A percentile compares a stretch with the other conserved stretches of the same genome.
These are phyloP conservation scores for Puccinia hordei DNA, from an alignment of 1,284 basidiomycete species.

Conservation along the genomic window DNA sequence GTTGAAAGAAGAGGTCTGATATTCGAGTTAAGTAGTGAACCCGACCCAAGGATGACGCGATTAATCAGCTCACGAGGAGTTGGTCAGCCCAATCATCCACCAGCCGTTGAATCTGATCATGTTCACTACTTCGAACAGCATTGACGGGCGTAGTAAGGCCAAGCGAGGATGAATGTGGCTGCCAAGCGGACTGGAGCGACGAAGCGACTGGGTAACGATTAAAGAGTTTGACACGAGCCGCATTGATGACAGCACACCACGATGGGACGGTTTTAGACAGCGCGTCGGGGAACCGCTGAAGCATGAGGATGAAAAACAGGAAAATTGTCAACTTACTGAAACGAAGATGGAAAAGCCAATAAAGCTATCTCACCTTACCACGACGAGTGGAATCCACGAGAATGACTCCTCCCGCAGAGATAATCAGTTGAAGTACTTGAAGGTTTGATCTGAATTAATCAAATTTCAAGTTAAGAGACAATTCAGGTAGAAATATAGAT, in stretches of 20 bases:
- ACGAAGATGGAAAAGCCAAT: no score
- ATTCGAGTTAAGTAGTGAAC: conserved; percentile 58
- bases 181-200: conserved; percentile 53
- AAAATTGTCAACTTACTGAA: neutral
- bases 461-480: conserved; percentile 21
- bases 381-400: conserved; percentile 89
- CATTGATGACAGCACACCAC: conserved; percentile 91
- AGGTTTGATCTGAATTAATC: conserved; percentile 71
- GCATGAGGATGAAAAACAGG: neutral
- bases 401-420: conserved; percentile 70
- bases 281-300: conserved; percentile 80
- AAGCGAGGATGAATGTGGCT: conserved; percentile 59
- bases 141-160: conserved; percentile 70
- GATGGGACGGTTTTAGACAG: conserved; percentile 91
- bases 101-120: conserved; percentile 69
- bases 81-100: conserved; percentile 70
- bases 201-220: conserved; percentile 57
- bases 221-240: conserved; percentile 63
- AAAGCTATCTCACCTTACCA: conserved; percentile 67
- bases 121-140: conserved; percentile 64
- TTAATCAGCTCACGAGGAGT: conserved; percentile 64
- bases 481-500: neutral
- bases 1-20: conserved; percentile 49
- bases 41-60: neutral
- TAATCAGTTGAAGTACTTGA: conserved; percentile 70